Conservation (phyloP, 2,329 filamentous ascomycete genomes). For the Zopfia rhizophila region DNA sequence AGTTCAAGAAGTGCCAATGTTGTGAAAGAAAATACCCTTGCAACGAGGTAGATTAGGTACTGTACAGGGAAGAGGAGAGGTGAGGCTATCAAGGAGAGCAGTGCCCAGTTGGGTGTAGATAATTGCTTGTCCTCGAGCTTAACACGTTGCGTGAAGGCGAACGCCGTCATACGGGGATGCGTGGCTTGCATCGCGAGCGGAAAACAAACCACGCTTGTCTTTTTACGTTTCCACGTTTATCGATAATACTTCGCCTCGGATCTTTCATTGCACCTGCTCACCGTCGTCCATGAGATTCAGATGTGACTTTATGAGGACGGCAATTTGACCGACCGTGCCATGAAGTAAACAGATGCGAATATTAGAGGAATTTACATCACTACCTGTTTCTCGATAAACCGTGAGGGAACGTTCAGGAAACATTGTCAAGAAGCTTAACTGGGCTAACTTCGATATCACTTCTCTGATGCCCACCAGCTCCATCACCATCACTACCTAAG, state of each 20-base stretch:
- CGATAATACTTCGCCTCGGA: neutral
- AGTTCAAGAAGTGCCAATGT: too few relatives aligned
- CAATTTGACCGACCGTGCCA: too few relatives aligned
- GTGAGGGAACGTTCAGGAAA: too few relatives aligned
- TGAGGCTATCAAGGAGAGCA: neutral
- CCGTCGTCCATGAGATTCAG: neutral
- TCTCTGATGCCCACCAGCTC: too few relatives aligned
- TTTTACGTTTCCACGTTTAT: neutral
- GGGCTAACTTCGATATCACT: too few relatives aligned
- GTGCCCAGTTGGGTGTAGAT: neutral
- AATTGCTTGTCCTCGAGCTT: conserved; percentile 1
- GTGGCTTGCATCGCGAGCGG: too few relatives aligned
- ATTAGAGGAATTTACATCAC: too few relatives aligned
- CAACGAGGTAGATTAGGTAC: neutral
- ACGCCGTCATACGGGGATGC: neutral
- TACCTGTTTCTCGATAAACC: too few relatives aligned
- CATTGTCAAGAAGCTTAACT: too few relatives aligned
- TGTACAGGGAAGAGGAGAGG: neutral
- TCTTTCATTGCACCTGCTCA: neutral
- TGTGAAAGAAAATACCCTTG: too few relatives aligned
- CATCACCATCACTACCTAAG: too few relatives aligned
- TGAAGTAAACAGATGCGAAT: too few relatives aligned
- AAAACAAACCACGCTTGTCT: neutral
- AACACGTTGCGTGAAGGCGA: conserved; percentile 7
- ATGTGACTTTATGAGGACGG: neutral